Evolutionary conservation across 495 filamentous ascomycete species (phyloP), one percentile per base, ranked within the genome.

Genomic region (Daldinia vernicosa): DNA sequence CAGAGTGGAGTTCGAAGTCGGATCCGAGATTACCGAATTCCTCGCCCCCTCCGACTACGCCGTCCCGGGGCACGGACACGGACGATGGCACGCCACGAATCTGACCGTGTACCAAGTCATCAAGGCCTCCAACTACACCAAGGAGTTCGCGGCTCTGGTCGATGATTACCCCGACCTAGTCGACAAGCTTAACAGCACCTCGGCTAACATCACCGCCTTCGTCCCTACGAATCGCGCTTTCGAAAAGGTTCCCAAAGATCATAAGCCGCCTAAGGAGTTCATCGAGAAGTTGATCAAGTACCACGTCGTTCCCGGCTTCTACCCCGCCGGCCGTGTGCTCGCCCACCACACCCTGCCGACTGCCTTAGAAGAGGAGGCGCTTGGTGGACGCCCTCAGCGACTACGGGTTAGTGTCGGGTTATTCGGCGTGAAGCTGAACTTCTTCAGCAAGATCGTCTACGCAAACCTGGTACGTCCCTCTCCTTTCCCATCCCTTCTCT

Each of bases 91-190:
- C 68, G 60, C 30, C 56, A 78, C 84, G n/a, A 91, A 94, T 75
- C 24, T 70, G 37, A 96, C 92, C 32, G 83, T 96, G 57, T 97
- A 92, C 79, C 82, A 97, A 67, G 79, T 93, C 26, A 92, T 98
- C 77, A 78, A 83, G 12, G 82, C 86, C 53, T 90, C 84, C 81
- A 91, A 91, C 66, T 87, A 93, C 80, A 93, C 91, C 22, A 89
- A 86, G 35, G 92, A 88, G 76, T 88, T 97, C 45, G 89, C 90
- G 22, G 83, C 89, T 67, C 82, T 95, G 33, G 84, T 97, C 78
- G 84, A 90, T 60, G 83, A 91, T 63, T 87, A 90, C 77, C 80
- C 85, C 6, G 88, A 94, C 27, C 81, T 98, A 17, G 88, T 93
- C 37, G 72, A 88, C 19, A 74, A 87, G 15, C 87, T 98, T 50